Base-by-base conservation (phyloP, 1,284 basidiomycete species). In the Tylopilus sp. region DNA sequence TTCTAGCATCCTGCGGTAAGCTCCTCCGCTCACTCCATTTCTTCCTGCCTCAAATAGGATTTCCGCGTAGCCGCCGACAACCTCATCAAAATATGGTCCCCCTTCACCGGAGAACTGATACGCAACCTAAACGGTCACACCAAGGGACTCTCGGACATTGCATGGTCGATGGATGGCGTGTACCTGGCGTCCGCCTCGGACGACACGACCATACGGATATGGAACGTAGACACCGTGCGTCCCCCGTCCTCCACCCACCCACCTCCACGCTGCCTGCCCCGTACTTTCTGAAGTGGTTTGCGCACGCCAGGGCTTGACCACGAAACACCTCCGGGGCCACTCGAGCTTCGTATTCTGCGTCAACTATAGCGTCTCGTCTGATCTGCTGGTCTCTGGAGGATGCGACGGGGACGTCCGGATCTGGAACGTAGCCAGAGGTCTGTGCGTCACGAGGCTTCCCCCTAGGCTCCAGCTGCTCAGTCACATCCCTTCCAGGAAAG, bases 341-440 rank as follows among this genome's bases (percentile, higher is more conserved):
- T 81, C 89, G 2, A 92, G 86, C 56, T 91, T 84, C 64, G 92
- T 98, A 0, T 91, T 98, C 56, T 94, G 92, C 60, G 75, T 97
- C 9, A 91, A 94, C 56, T 98, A 92, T 68, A 94, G 94, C 63
- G 83, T 84, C 0, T 78, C 89, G 10, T 88, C 89, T 0, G 95
- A 92, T 54, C 72, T 97, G 16, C 75, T 98, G 18, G 95, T 92
- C 2, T 95, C 91, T 11, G 96, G 96, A 4, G 86, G 86, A 1
- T 95, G 91, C 61, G 96, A 97, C 57, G 94, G 96, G 52, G 90
- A 91, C 56, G 85, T 97, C 5, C 81, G 88, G 52, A 82, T 99
- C 57, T 98, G 96, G 96, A 92, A 97, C 61, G 78, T 88, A 0
- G 76, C 81, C 6, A 78, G 82, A 75, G 90, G 90, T 89, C 3